Base-by-base conservation (phyloP, 2,329 filamentous ascomycete genomes). In the Fusarium napiforme region DNA sequence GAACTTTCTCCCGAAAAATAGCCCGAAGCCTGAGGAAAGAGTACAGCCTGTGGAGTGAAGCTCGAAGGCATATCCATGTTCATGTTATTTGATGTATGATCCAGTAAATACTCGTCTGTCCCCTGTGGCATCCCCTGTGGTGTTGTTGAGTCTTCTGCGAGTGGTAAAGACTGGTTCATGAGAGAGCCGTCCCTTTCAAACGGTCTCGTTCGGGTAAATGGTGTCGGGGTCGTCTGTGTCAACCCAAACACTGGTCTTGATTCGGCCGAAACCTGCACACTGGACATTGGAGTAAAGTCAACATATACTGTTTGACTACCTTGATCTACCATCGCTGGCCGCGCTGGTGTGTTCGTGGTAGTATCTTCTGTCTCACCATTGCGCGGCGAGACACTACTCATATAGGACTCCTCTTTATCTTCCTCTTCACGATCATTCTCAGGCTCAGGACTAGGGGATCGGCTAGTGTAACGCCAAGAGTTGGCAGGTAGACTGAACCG, bases 381-480 rank as follows among this genome's bases (percentile, higher is more conserved):
- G 47, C 37, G 43, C 14, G 58, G 46, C 16, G 52, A n/a, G 32
- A 59, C 39, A 26, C 42, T 65, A 40, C 61, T 56, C 30, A 30
- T 26, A 32, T 70, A 39, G 45, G 45, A 26, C 43, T 42, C 57
- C 30, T 50, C 58, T 40, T 60, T 59, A 15, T 57, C 64, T 59
- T 75, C 71, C 15, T 79, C 77, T 16, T 79, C 77, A 2, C 67
- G 67, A 28, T 67, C 62, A 10, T 80, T 69, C 43, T 87, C 82
- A 39, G 85, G 87, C 77, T 92, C 88, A 6, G 93, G 93, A 59
- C 91, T 95, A 12, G 90, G 91, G 2, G 93, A 92, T 63, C 90
- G 88, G 77, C 92, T 93, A 28, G 87, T 86, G 77, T 95, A 93
- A 71, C 88, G 91, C 96, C 96, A 98, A 34, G 89, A 85, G 36